Conservation (phyloP, 1,139 yeast genomes). For the Pichia sp. region DNA sequence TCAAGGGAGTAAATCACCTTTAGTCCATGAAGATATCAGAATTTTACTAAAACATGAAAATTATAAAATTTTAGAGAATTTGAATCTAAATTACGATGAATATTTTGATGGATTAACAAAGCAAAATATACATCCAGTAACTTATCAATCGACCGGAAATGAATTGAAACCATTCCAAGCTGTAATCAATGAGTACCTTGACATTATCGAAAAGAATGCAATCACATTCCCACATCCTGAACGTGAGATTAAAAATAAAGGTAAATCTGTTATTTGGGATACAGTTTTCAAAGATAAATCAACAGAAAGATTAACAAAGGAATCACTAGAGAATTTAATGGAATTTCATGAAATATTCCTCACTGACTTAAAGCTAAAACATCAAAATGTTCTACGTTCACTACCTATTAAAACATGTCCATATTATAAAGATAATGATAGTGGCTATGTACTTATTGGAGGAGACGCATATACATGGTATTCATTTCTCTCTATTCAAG, state of each 20-base stretch:
- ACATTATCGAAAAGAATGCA: conserved; percentile 11
- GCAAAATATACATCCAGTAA: not conserved
- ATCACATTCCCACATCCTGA: conserved; percentile 18
- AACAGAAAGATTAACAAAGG: conserved; percentile 13
- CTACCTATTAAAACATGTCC: conserved; percentile 16
- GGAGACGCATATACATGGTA: conserved; percentile 53
- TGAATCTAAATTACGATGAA: conserved; percentile 4
- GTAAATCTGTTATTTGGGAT: conserved; percentile 23
- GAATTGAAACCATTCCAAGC: conserved; percentile 5
- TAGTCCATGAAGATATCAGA: conserved; percentile 8
- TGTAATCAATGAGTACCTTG: conserved; percentile 15
- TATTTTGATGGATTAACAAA: conserved; percentile 6
- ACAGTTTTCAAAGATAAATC: conserved; percentile 18
- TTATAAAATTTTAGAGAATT: conserved; percentile 10
- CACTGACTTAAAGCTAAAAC: conserved; percentile 22
- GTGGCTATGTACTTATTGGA: conserved; percentile 57
- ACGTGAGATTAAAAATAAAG: conserved; percentile 15
- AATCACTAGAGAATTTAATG: conserved; percentile 13
- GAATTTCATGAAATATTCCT: conserved; percentile 20
- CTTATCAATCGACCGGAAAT: not conserved
- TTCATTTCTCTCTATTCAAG: conserved; percentile 44
- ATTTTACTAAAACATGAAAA: conserved; percentile 13
- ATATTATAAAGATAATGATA: conserved; percentile 34
- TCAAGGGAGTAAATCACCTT: not conserved
- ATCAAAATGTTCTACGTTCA: conserved; percentile 12